Conservation (phyloP, 768 basidiomycete genomes). For the Steccherinum ochraceum region DNA sequence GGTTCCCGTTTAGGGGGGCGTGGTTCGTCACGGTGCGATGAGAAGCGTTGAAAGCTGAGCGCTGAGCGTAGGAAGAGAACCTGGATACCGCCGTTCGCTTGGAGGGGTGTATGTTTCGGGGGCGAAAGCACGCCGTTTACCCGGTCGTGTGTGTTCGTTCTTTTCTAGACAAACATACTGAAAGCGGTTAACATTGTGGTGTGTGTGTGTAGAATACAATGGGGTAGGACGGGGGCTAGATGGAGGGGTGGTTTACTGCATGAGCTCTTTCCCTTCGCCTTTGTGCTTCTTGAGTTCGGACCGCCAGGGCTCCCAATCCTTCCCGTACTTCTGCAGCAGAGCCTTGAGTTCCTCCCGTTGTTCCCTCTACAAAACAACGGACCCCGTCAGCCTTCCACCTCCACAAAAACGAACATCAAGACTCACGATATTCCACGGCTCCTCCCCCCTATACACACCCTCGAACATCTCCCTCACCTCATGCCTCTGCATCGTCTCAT, state of each 20-base stretch:
- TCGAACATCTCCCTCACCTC: slow-evolving; percentile 79
- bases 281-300: slow-evolving; percentile 72
- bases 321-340: slow-evolving; percentile 79
- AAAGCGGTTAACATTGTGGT: too few species aligned
- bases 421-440: slow-evolving; percentile 81
- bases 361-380: slow-evolving; percentile 48
- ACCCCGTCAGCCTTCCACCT: slow-evolving; percentile 6
- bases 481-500: slow-evolving; percentile 62
- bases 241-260: not conserved
- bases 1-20: too few species aligned
- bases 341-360: slow-evolving; percentile 73
- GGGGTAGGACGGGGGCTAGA: not conserved
- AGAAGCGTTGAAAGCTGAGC: too few species aligned
- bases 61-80: too few species aligned
- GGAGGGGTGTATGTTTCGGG: too few species aligned
- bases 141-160: not conserved
- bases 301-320: slow-evolving; percentile 83
- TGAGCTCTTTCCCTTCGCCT: slow-evolving; percentile 60
- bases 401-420: not conserved
- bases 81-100: too few species aligned
- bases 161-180: too few species aligned
- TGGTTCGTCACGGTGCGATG: too few species aligned
- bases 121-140: too few species aligned
- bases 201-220: not conserved
- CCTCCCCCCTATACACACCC: slow-evolving; percentile 82